These are phyloP conservation scores for Acacia crassicarpa DNA, from an alignment of 306 rosid species.

Conservation along the genomic window DNA sequence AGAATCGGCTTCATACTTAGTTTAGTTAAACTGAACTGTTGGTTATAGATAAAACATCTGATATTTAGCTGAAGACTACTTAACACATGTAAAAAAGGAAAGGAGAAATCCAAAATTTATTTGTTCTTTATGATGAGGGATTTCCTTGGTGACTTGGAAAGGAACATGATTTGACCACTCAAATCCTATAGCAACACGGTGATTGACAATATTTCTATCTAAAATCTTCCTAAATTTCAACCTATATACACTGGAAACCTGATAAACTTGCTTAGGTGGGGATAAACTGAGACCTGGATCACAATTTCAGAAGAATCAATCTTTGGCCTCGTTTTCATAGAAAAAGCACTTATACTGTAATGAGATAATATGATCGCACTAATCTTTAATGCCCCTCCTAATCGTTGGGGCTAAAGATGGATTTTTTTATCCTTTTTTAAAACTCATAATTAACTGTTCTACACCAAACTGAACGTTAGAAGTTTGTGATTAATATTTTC, in stretches of 20 bases:
- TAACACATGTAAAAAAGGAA: not conserved
- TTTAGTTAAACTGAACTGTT: not conserved
- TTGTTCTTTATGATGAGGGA: not conserved
- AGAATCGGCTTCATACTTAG: not conserved
- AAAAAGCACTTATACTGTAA: not conserved
- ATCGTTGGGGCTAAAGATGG: not conserved
- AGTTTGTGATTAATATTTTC: not conserved
- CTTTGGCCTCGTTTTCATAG: not conserved
- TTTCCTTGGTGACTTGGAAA: not conserved
- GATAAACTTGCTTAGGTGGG: not conserved
- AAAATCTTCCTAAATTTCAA: not conserved
- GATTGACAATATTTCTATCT: not conserved
- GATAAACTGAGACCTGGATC: not conserved
- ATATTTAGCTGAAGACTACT: not conserved
- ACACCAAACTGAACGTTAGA: not conserved
- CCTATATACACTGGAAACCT: not conserved
- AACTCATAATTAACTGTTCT: not conserved
- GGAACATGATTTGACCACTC: not conserved
- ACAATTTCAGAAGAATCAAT: not conserved
- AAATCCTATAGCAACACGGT: not conserved
- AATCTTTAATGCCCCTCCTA: not conserved
- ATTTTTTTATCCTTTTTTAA: not conserved
- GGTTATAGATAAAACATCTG: not conserved
- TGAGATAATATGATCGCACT: not conserved
- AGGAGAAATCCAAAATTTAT: not conserved